Evolutionary conservation across 345 rosid genomes (phyloP).

Genomic region (Geranium brycei): DNA sequence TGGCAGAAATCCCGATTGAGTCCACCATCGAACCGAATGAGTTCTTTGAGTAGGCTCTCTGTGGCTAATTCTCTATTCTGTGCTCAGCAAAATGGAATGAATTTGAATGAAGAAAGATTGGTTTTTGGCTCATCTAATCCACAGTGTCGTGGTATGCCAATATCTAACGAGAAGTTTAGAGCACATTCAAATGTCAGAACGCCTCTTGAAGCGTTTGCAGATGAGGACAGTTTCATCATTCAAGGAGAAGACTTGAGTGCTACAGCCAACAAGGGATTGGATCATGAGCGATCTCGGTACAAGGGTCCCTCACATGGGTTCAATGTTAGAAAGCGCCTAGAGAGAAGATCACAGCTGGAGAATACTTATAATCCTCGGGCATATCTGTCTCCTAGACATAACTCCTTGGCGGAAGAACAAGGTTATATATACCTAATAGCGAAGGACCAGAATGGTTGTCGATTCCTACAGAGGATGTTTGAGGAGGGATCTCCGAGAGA

Average conservation of each 20-base stretch:
- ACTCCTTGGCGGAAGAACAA: conserved; percentile 21
- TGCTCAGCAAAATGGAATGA: conserved; percentile 7
- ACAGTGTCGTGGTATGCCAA: conserved; percentile 6
- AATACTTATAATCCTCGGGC: conserved; percentile 10
- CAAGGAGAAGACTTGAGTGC: conserved; percentile 13
- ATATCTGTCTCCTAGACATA: conserved; percentile 13
- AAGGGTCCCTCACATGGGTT: conserved; percentile 4
- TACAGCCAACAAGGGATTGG: conserved; percentile 8
- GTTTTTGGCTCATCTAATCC: conserved; percentile 1
- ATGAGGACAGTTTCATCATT: conserved; percentile 16
- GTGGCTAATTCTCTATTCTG: conserved; percentile 9
- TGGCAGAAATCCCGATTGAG: conserved; percentile 7
- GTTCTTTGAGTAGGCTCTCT: conserved; percentile 6
- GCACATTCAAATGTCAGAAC: conserved; percentile 10
- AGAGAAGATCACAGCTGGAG: conserved; percentile 13
- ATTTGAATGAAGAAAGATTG: conserved; percentile 9
- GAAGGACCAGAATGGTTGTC: conserved; percentile 70
- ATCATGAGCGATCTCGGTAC: conserved; percentile 7
- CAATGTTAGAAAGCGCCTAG: conserved; percentile 7
- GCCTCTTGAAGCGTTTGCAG: conserved; percentile 12
- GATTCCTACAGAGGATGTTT: conserved; percentile 54
- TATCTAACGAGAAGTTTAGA: conserved; percentile 10
- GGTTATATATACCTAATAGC: conserved; percentile 29
- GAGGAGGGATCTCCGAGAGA: conserved; percentile 44
- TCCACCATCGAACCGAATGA: neutral